Percentiles rank a stretch among this genome's conserved stretches.
These are phyloP conservation scores for Rubroboletus pulcherrimus DNA, from an alignment of 768 basidiomycete genomes.

Conservation along the genomic window DNA sequence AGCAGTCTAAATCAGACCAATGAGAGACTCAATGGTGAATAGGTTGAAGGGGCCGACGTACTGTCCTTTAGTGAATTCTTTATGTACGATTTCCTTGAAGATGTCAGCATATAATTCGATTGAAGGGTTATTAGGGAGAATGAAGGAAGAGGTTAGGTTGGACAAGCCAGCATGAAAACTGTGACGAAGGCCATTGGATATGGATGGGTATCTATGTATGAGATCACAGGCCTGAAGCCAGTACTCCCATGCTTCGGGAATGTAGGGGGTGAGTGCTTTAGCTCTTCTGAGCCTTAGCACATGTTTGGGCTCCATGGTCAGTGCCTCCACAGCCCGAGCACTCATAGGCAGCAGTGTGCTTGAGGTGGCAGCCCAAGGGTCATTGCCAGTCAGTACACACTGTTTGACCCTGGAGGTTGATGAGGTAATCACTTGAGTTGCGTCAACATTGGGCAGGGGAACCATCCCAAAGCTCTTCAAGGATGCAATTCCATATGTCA, in stretches of 20 bases:
- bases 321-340: fast-evolving
- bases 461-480: background rate
- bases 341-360: background rate
- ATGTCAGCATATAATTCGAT: background rate
- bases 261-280: background rate
- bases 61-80: background rate
- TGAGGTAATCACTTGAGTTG: background rate
- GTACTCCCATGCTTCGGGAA: background rate
- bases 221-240: background rate
- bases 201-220: background rate
- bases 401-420: background rate
- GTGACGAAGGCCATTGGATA: background rate
- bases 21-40: fast-evolving
- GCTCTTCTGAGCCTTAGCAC: background rate
- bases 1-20: background rate
- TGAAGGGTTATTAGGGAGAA: background rate
- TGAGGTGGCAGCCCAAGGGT: background rate
- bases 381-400: background rate
- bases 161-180: background rate
- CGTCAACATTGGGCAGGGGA: background rate
- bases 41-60: background rate
- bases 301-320: background rate
- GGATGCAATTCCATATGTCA: background rate
- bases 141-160: background rate
- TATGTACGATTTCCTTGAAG: background rate